phyloP scores from a whole-genome alignment of 495 filamentous ascomycete genomes.

The Trichoderma gamsii region DNA sequence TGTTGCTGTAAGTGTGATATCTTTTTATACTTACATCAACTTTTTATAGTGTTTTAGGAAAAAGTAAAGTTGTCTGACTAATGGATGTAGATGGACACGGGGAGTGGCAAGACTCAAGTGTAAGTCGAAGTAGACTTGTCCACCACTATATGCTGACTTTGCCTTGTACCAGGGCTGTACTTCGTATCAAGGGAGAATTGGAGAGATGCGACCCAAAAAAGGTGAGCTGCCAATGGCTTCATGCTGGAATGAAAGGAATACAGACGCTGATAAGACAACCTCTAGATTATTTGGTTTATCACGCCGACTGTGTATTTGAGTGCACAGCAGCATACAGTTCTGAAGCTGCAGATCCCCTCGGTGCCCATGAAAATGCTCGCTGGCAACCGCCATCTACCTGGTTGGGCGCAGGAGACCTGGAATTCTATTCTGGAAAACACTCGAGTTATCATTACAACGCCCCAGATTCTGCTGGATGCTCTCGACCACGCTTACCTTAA shows the following conservation, averaged over 20 bases:
- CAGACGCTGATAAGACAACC: constrained; percentile 19
- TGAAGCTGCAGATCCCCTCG: constrained; percentile 56
- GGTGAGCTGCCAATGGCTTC: constrained; percentile 36
- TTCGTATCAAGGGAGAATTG: constrained; percentile 73
- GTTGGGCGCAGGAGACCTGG: constrained; percentile 76
- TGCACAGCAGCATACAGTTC: constrained; percentile 61
- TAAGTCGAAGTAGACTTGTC: constrained; percentile 36
- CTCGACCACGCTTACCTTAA: constrained; percentile 72
- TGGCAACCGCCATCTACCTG: constrained; percentile 63
- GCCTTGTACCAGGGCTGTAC: constrained; percentile 54
- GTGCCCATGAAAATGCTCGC: constrained; percentile 58
- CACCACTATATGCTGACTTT: constrained; percentile 11
- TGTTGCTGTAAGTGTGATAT: constrained; percentile 56
- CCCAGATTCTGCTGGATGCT: constrained; percentile 71
- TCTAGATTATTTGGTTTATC: constrained; percentile 78
- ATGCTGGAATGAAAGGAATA: constrained; percentile 13
- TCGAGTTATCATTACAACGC: constrained; percentile 70
- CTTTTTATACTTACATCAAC: background rate
- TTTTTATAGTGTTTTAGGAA: constrained; percentile 9
- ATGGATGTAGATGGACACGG: constrained; percentile 74
- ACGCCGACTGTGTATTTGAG: constrained; percentile 72
- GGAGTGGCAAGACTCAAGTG: constrained; percentile 89
- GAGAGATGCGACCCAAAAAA: constrained; percentile 53
- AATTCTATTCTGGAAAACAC: constrained; percentile 61
- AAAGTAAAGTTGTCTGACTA: background rate